Base-by-base conservation (phyloP, 2,329 filamentous ascomycete genomes). In the Graphium sp. region DNA sequence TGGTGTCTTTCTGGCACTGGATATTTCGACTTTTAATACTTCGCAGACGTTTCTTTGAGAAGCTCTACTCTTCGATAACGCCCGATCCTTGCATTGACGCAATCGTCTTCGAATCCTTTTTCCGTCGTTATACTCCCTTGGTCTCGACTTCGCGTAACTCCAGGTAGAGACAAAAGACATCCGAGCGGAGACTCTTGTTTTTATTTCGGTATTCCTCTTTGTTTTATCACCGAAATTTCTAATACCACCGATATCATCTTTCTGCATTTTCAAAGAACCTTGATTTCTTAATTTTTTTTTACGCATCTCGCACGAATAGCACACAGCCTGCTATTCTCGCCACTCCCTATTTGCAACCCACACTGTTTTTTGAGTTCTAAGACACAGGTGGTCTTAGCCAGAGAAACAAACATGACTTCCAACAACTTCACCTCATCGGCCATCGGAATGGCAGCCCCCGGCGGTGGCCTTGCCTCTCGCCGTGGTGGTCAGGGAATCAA, bases 331-430 rank as follows among this genome's bases (percentile, higher is more conserved):
- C n/a, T n/a, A n/a, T n/a, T n/a, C n/a, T n/a, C n/a, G n/a, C n/a
- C n/a, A n/a, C n/a, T n/a, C n/a, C n/a, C n/a, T n/a, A n/a, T n/a
- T n/a, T n/a, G n/a, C n/a, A n/a, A 32, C 23, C 24, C 18, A 34
- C 34, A 20, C 22, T 30, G 39, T 24, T 29, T 32, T 42, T 47
- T 57, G 60, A 65, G 58, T 54, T 42, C 76, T 91, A 77, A n/a
- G 79, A 93, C 87, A 76, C 87, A 72, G 87, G 87, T 70, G 83
- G 84, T 89, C 82, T 93, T 65, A 78, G 84, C 89, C 84, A n/a
- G n/a, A n/a, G n/a, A 91, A 70, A 24, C 27, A 24, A 31, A 35
- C 35, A 95, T 95, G 87, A 81, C 83, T 62, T 87, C 83, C 65
- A 81, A 75, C 64, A 69, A 75, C 54, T 80, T 80, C 53, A 59